Evolutionary conservation across 2,329 filamentous ascomycete genomes (phyloP), one percentile per base, ranked within the genome.

Genomic region (Paraphoma chrysanthemicola): DNA sequence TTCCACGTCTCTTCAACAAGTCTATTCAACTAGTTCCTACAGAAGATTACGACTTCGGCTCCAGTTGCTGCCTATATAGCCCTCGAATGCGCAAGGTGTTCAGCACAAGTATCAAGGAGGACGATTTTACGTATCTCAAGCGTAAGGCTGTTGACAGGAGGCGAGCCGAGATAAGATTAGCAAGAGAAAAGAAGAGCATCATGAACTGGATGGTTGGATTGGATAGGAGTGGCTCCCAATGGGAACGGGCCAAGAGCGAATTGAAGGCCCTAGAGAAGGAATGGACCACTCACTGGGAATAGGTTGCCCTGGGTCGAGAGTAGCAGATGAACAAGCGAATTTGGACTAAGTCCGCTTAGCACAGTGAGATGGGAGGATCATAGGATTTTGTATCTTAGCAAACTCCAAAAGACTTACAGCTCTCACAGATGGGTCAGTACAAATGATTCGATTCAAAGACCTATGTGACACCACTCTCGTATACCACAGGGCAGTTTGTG

Each of bases 11-110:
- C 3, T 72, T 77, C 56, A 87, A 86, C 60, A 82, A 83, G 53
- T 81, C 85, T 12, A 82, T 86, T 23, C 84, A 87, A 60, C 81
- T 82, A 11, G 76, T 90, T 5, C 81, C 84, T 2, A 72, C 80
- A 0, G 77, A 80, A 38, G 84, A 81, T 64, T 57, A 62, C 0
- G 69, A 59, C 54, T 62, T 60, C 18, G 80, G 75, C 62, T 80
- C 61, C 17, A 85, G 80, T 18, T 97, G 93, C 70, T 91, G 94
- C 74, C 82, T 97, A 2, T 96, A 95, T 73, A 93, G 90, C 43
- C 77, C 84, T 4, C 85, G 90, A 14, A 97, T 97, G 92, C 84
- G 92, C 41, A 82, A 84, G 0, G 82, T 91, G 1, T 96, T 96
- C 71, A 77, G 80, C 29, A 83, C 86, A 30, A 88, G 90, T 0